Conservation (phyloP, 805 yeast species). For the Teunomyces funiuensis region DNA sequence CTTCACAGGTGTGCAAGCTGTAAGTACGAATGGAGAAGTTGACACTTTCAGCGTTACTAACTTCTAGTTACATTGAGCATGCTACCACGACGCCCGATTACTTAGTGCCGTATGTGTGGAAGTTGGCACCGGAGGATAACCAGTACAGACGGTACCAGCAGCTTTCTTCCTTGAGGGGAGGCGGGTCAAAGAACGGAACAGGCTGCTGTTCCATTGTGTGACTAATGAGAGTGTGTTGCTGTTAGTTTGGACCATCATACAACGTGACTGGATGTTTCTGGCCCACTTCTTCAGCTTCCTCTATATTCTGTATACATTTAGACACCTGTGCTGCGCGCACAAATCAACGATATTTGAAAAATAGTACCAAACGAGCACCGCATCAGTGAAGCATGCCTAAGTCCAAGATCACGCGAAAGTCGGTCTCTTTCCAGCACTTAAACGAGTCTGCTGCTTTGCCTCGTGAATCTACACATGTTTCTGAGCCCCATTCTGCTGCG, state of each 20-base stretch:
- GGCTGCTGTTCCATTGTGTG: slow-evolving; percentile 3
- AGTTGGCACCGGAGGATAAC: slow-evolving; percentile 32
- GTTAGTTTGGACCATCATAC: neutral
- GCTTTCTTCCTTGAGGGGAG: slow-evolving; percentile 9
- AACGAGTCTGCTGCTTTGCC: neutral
- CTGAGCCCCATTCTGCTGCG: neutral
- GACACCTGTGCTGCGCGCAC: neutral
- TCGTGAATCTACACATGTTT: neutral
- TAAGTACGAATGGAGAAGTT: no score
- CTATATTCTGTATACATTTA: neutral
- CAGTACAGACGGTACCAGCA: slow-evolving; percentile 30
- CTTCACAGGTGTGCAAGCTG: slow-evolving; percentile 12
- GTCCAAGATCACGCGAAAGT: slow-evolving; percentile 15
- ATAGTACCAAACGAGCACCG: neutral
- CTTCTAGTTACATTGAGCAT: slow-evolving; percentile 38
- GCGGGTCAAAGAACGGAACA: neutral
- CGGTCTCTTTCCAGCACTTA: slow-evolving; percentile 20
- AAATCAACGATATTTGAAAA: neutral
- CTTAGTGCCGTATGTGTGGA: slow-evolving; percentile 47
- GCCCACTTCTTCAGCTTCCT: neutral
- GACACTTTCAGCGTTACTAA: slow-evolving; percentile 9
- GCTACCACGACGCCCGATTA: slow-evolving; percentile 47
- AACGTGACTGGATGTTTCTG: neutral
- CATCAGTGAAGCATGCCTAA: neutral
- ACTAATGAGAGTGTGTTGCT: no score